Evolutionary conservation across 2,329 filamentous ascomycete genomes (phyloP).

Genomic region (Ceratocystis huliohia): DNA sequence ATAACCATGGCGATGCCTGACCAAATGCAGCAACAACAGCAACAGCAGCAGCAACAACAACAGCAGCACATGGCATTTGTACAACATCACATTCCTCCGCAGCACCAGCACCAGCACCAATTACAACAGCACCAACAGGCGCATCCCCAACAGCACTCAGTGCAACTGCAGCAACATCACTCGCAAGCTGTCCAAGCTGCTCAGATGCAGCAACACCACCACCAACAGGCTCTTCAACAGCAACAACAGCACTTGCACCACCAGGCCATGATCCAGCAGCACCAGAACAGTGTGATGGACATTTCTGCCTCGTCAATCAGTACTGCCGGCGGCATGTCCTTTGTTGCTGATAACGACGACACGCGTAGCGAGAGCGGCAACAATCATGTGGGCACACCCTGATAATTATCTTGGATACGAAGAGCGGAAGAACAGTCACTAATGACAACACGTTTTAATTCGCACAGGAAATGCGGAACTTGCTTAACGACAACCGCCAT

Average conservation of each 20-base stretch:
- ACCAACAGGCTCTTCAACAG: constrained; percentile 13
- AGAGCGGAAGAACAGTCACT: no score
- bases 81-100: constrained; percentile 15
- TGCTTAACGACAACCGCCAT: constrained; percentile 57
- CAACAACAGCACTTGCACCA: constrained; percentile 26
- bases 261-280: constrained; percentile 33
- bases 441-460: background rate
- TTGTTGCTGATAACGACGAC: constrained; percentile 16
- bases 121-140: constrained; percentile 25
- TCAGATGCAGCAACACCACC: constrained; percentile 16
- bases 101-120: constrained; percentile 24
- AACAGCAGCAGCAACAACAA: constrained; percentile 10
- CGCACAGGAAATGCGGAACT: constrained; percentile 53
- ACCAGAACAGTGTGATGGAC: constrained; percentile 31
- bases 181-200: constrained; percentile 9
- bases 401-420: no score
- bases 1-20: constrained; percentile 18
- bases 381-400: constrained; percentile 26
- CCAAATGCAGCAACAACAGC: constrained; percentile 12
- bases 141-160: constrained; percentile 14
- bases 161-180: constrained; percentile 12
- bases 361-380: constrained; percentile 14
- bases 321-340: constrained; percentile 11
- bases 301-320: constrained; percentile 14
- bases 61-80: constrained; percentile 13